phyloP scores from a whole-genome alignment of 176 grass and related monocot genomes.

The Aegilops speltoides region DNA sequence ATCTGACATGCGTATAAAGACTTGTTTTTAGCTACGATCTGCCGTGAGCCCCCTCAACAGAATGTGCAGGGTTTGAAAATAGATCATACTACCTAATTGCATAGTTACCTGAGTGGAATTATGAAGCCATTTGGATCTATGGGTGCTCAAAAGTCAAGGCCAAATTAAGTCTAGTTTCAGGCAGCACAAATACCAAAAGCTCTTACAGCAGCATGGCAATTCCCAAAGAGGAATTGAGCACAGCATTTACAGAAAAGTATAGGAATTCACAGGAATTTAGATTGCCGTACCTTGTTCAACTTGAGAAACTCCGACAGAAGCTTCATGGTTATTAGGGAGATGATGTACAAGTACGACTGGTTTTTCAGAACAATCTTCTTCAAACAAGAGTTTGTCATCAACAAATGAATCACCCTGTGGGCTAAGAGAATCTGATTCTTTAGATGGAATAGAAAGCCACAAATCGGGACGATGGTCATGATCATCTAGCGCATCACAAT shows the following conservation, averaged over 20 bases:
- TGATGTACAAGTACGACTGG: background rate
- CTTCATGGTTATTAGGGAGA: constrained; percentile 34
- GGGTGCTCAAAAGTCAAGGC: constrained; percentile 1
- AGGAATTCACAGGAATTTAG: background rate
- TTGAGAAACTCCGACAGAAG: constrained; percentile 25
- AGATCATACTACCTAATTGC: background rate
- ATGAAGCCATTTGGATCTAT: background rate
- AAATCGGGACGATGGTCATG: constrained; percentile 30
- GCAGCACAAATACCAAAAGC: constrained; percentile 4
- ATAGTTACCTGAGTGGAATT: background rate
- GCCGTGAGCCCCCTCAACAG: background rate
- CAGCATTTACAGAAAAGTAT: background rate
- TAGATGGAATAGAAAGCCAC: constrained; percentile 44
- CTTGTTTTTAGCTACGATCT: background rate
- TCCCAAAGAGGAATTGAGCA: background rate
- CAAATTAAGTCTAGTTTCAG: background rate
- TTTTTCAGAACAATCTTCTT: constrained; percentile 38
- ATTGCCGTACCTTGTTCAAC: constrained; percentile 23
- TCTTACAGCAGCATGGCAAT: constrained; percentile 10
- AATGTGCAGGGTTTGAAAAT: background rate
- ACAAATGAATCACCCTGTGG: constrained; percentile 26
- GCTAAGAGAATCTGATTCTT: constrained; percentile 26
- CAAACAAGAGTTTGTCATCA: constrained; percentile 39
- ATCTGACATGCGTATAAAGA: too few relatives aligned
- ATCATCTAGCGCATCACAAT: constrained; percentile 39